These are phyloP conservation scores for Aspergillaceae sp. DNA, from an alignment of 2,329 filamentous ascomycete species.

Conservation along the genomic window DNA sequence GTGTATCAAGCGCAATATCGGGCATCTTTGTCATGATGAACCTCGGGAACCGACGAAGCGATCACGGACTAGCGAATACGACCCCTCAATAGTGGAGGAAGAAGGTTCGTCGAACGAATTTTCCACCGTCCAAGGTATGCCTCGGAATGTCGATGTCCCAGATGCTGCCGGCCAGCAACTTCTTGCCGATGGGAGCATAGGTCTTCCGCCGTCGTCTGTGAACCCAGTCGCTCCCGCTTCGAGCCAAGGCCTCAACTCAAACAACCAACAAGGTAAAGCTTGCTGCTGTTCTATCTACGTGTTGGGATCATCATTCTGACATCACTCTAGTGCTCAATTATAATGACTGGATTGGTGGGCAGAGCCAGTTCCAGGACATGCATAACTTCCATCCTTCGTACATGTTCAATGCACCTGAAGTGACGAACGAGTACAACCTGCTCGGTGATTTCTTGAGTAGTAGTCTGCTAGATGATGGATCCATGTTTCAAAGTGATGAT, in stretches of 20 bases:
- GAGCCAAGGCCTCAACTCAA: slow-evolving; percentile 55
- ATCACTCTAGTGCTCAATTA: slow-evolving; percentile 60
- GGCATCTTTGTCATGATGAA: slow-evolving; percentile 96
- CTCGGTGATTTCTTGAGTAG: slow-evolving; percentile 94
- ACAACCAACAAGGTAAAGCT: slow-evolving; percentile 65
- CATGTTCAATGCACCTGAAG: slow-evolving; percentile 89
- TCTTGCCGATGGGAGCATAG: slow-evolving; percentile 33
- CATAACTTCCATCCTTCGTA: slow-evolving; percentile 88
- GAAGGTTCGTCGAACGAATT: slow-evolving; percentile 42
- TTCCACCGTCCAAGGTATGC: slow-evolving; percentile 38
- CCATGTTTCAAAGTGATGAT: slow-evolving; percentile 59
- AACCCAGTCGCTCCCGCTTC: slow-evolving; percentile 59
- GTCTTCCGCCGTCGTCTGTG: slow-evolving; percentile 42
- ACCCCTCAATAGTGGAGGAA: slow-evolving; percentile 52
- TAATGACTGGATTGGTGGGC: slow-evolving; percentile 70
- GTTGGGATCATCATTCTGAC: slow-evolving; percentile 16
- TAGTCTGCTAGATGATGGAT: slow-evolving; percentile 77
- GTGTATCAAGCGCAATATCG: slow-evolving; percentile 98
- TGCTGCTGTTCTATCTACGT: background rate
- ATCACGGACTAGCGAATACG: slow-evolving; percentile 54
- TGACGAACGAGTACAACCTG: slow-evolving; percentile 92
- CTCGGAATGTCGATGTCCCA: slow-evolving; percentile 50
- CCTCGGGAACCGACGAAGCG: slow-evolving; percentile 83
- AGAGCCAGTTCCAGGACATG: slow-evolving; percentile 88
- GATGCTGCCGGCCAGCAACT: slow-evolving; percentile 42